phyloP scores from a whole-genome alignment of 108 stramenopile species.

The Pseudonitzschia multiseries region DNA sequence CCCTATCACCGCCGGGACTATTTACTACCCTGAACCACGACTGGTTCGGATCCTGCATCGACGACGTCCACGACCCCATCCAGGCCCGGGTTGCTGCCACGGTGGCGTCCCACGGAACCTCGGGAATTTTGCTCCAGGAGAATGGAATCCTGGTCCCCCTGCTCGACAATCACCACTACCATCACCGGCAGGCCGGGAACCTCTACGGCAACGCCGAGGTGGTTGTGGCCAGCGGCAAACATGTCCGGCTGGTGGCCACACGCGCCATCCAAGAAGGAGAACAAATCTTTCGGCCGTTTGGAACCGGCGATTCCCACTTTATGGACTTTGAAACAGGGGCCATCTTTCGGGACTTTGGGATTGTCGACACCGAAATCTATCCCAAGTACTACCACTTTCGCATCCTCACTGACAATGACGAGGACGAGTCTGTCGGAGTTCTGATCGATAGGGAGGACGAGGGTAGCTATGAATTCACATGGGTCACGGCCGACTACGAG shows the following conservation, averaged over 20 bases:
- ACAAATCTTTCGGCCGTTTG: slow-evolving; percentile 34
- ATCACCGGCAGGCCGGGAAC: background rate
- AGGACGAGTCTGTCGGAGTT: background rate
- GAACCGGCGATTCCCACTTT: slow-evolving; percentile 36
- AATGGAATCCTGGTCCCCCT: background rate
- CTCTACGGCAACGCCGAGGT: background rate
- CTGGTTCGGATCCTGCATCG: slow-evolving; percentile 14
- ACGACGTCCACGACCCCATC: background rate
- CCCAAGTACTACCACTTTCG: slow-evolving; percentile 45
- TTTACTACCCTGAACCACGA: background rate
- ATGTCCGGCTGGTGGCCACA: background rate
- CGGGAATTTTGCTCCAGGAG: background rate
- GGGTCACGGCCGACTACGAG: background rate
- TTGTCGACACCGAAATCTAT: slow-evolving; percentile 46
- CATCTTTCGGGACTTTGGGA: slow-evolving; percentile 60
- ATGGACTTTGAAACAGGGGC: slow-evolving; percentile 34
- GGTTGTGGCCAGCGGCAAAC: background rate
- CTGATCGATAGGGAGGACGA: background rate
- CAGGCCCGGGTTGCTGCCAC: background rate
- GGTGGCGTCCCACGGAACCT: background rate
- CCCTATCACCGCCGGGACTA: background rate
- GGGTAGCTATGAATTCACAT: background rate
- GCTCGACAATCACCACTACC: background rate
- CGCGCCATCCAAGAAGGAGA: slow-evolving; percentile 50
- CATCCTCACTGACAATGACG: slow-evolving; percentile 25